Base-by-base conservation (phyloP, 2,329 filamentous ascomycete species). In the Aspergillus candidus region DNA sequence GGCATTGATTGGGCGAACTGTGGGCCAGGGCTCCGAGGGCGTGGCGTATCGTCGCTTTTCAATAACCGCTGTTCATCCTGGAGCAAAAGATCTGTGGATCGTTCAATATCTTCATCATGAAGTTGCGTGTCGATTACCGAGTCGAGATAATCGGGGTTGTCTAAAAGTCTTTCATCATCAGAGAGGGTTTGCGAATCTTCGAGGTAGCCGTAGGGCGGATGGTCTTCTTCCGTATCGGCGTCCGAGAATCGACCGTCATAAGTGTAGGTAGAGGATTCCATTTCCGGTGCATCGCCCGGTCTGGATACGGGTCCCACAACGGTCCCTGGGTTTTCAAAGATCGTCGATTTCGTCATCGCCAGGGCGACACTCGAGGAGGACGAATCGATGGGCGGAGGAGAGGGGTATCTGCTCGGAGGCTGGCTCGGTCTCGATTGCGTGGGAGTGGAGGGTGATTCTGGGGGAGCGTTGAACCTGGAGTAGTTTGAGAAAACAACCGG, bases 401-500 rank as follows among this genome's bases (percentile, higher is more conserved):
- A 62, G 10, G 59, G 52, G 7, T 54, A 47, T 44, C 55, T 56
- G 41, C 58, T 61, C 5, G 59, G 54, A 14, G 55, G 46, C 18
- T 57, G 57, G 39, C 58, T 62, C n/a, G 47, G 50, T 38, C 62
- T 65, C 11, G 63, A 61, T 8, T 59, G 61, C 48, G 61, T 57
- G 10, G 61, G 60, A 22, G 60, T 61, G 14, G 61, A 56, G 10
- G 65, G 62, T 10, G 60, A 67, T 3, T 54, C 45, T 32, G 60
- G 64, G 7, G 51, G 46, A 4, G 55, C 54, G 30, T 50, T 41
- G 31, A 70, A 71, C 4, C 62, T 59, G 34, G 69, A 63, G 51
- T 72, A 67, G 17, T 68, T 71, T 4, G 69, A 67, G 40, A 77
- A 75, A n/a, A 72, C 68, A 3, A 67, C 63, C 3, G 70, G 64